Base-by-base conservation (phyloP, 208 protist species). In the Leishmania arabica region DNA sequence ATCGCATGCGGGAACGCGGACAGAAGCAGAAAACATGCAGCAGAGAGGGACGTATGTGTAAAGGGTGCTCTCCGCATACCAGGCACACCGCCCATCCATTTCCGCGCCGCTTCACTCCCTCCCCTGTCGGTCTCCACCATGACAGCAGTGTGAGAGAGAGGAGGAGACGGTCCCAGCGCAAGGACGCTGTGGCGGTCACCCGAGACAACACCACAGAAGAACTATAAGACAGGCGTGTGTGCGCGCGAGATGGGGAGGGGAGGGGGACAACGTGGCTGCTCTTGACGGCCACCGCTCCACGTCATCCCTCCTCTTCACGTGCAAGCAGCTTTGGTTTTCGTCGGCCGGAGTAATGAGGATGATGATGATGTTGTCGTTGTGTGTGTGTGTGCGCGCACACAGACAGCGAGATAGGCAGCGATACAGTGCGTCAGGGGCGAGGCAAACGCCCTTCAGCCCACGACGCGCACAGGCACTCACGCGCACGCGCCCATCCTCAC, bases 21-120 rank as follows among this genome's bases (percentile, higher is more conserved):
- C n/a, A 64, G 58, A 8, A 31, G 27, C n/a, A 27, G 24, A 31
- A 64, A 64, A 15, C 7, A 27, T 64, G 2, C 58, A 64, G 15
- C 27, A 64, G 58, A 64, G 58, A 64, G 58, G 27, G 27, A 54
- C 4, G 15, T 5, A 54, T 54, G 19, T 54, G 34, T 17, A 54
- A 74, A 24, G 51, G 3, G 3, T 9, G 19, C 77, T 60, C 65
- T 45, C 3, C 73, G 27, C 51, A 51, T 53, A 17, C 40, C 37
- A 40, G 42, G 11, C 54, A 51, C 31, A n/a, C 53, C 19, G 24
- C 70, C 27, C 31, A 70, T 83, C 72, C 70, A 21, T 83, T 47
- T 72, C 51, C 79, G 7, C 45, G 8, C 45, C 45, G 45, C 45
- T 11, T 49, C 51, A 6, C 51, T 54, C 40, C 40, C 34, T 75